Conservation (phyloP, 305 asterid species). For the Solanum hybrid region DNA sequence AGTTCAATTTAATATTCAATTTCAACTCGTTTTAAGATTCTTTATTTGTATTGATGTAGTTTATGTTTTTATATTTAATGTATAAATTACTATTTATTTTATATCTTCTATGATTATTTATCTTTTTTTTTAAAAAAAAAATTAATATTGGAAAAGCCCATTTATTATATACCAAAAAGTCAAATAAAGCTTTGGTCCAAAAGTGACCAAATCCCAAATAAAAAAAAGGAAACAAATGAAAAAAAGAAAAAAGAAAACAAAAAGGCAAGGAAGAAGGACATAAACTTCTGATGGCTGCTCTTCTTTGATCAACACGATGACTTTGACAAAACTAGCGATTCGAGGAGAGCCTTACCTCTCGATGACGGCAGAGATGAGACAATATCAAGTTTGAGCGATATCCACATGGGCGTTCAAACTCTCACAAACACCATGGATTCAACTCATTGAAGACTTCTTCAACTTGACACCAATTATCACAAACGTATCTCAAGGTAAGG, state of each 20-base stretch:
- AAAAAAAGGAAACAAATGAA: not conserved
- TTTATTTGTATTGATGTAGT: too few relatives aligned
- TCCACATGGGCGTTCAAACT: not conserved
- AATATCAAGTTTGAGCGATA: not conserved
- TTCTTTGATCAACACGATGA: not conserved
- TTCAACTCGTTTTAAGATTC: not conserved
- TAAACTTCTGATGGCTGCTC: not conserved
- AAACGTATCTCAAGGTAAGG: not conserved
- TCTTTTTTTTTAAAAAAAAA: too few relatives aligned
- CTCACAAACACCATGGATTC: not conserved
- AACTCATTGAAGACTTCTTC: not conserved
- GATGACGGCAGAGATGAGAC: not conserved
- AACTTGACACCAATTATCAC: not conserved
- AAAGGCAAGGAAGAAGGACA: not conserved
- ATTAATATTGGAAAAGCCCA: not conserved
- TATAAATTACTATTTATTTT: too few relatives aligned
- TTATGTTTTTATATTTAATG: too few relatives aligned
- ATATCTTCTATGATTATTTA: too few relatives aligned
- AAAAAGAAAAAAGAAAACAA: too few relatives aligned
- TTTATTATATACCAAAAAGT: not conserved
- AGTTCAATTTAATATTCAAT: too few relatives aligned
- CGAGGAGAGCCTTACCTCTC: not conserved
- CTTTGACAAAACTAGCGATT: not conserved
- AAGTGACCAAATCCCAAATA: not conserved
- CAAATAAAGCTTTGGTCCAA: not conserved